Percentiles rank a stretch among this genome's conserved stretches.
Evolutionary conservation across 257 asterid species (phyloP).

Genomic region (Rehmannia glutinosa): DNA sequence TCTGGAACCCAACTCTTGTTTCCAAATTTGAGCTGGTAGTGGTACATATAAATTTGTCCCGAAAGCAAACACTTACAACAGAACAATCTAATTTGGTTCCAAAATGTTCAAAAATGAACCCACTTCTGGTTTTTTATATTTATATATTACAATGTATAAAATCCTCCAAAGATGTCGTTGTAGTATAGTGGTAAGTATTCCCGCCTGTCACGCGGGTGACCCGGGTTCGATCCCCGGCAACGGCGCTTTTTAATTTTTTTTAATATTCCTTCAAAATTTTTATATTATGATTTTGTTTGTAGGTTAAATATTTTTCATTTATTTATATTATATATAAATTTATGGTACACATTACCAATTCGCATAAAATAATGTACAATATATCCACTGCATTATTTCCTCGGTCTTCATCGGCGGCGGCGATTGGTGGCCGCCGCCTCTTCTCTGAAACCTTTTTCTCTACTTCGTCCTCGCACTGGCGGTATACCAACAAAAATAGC

Average conservation of each 20-base stretch:
- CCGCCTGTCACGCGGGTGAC: slow-evolving; percentile 99
- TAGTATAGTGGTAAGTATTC: slow-evolving; percentile 97
- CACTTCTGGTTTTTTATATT: too few species aligned
- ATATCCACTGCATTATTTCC: slow-evolving; percentile 28
- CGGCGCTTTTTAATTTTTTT: slow-evolving; percentile 56
- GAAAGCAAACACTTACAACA: too few species aligned
- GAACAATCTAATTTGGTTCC: too few species aligned
- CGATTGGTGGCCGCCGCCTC: slow-evolving; percentile 32
- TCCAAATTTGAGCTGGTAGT: too few species aligned
- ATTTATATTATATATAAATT: background rate
- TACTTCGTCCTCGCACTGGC: slow-evolving; percentile 8
- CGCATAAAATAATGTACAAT: slow-evolving; percentile 28
- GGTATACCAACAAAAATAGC: slow-evolving; percentile 4
- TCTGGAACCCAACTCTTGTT: too few species aligned
- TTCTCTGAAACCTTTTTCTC: slow-evolving; percentile 22
- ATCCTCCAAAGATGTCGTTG: too few species aligned
- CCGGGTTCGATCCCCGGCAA: slow-evolving; percentile 99
- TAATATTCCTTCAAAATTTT: too few species aligned
- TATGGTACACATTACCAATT: background rate
- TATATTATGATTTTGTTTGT: too few species aligned
- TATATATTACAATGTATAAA: too few species aligned
- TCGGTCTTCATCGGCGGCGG: slow-evolving; percentile 33
- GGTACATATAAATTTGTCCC: too few species aligned
- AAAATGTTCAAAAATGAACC: too few species aligned
- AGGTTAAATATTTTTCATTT: too few species aligned